These are phyloP conservation scores for Neonectria coccinea DNA, from an alignment of 2,329 filamentous ascomycete species.

Conservation along the genomic window DNA sequence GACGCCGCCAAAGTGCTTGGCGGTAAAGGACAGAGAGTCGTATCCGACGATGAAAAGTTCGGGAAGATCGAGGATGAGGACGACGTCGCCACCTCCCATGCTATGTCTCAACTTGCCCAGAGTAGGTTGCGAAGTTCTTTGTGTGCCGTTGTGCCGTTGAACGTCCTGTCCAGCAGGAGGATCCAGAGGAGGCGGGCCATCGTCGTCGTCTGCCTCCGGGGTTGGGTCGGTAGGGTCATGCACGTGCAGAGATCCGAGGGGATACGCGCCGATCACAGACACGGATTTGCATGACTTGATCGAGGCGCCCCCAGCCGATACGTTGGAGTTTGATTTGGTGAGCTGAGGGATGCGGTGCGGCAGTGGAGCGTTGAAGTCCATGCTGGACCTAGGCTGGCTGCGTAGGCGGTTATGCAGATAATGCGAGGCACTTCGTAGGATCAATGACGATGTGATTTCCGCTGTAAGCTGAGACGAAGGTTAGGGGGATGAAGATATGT, in stretches of 20 bases:
- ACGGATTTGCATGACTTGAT: slow-evolving; percentile 54
- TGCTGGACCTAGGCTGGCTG: slow-evolving; percentile 22
- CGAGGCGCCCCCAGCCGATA: slow-evolving; percentile 42
- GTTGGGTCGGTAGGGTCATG: slow-evolving; percentile 44
- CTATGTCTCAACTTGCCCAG: slow-evolving; percentile 41
- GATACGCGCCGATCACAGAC: slow-evolving; percentile 53
- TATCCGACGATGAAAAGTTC: slow-evolving; percentile 64
- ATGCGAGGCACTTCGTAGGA: not conserved
- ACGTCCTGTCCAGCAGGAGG: slow-evolving; percentile 26
- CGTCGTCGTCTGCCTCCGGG: slow-evolving; percentile 39
- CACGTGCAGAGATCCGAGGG: slow-evolving; percentile 58
- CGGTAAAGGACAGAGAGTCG: slow-evolving; percentile 63
- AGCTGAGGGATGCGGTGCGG: slow-evolving; percentile 42
- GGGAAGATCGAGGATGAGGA: slow-evolving; percentile 65
- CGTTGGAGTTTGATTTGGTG: slow-evolving; percentile 52
- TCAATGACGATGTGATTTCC: not conserved
- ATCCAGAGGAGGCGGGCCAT: slow-evolving; percentile 49
- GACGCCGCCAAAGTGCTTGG: slow-evolving; percentile 64
- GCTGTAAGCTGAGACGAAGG: not conserved
- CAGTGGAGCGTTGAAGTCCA: slow-evolving; percentile 40
- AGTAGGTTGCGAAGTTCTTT: slow-evolving; percentile 11
- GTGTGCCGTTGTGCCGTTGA: slow-evolving; percentile 3
- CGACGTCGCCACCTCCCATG: slow-evolving; percentile 60
- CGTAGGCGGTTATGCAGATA: not conserved
- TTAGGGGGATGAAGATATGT: not conserved